Evolutionary conservation across 2,329 filamentous ascomycete genomes (phyloP), one percentile per base, ranked within the genome.

Genomic region (Fusarium dimerum): DNA sequence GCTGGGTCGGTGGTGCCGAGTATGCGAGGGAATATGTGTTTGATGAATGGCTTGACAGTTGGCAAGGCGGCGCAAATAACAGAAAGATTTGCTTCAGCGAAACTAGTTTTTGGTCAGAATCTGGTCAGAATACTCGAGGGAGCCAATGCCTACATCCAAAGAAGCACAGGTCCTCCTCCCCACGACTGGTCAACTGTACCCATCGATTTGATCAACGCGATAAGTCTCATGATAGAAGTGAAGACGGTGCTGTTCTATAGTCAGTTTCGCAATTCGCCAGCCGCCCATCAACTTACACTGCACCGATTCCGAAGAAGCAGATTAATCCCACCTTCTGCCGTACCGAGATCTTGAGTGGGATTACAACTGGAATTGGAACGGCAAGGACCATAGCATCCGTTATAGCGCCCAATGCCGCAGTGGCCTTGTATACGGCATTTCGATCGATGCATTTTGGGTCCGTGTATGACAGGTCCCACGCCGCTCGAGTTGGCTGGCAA

Each of bases 61-160:
- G 57, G 49, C 1, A 60, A 46, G 3, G 49, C 48, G 3, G 47
- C 57, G 13, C 56, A 59, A 3, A 60, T 59, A 5, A 52, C 53
- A 3, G 57, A 59, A 9, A 60, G 56, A 3, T 60, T 59, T 8
- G 53, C 47, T 17, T 60, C 53, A 2, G 50, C 56, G 13, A 60
- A 50, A 10, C 57, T 60, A n/a, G 6, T 4, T 20, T 2, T 34
- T 3, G 4, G 2, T 46, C 2, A 48, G 18, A 17, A 40, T 6
- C n/a, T 1, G 2, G 6, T 2, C 6, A 4, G 20, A 26, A 26
- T 26, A 26, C 20, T 26, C 20, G 20, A 26, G 20, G 6, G 32
- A 17, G 5, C 5, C 17, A 3, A 40, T 5, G 48, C 49, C 45
- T 42, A 59, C 58, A 56, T 56, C 58, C 57, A 61, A 6, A 61